Percentiles rank a stretch among this genome's conserved stretches.
Conservation (phyloP, 2,329 filamentous ascomycete species). For the Hymenoscyphus repandus region DNA sequence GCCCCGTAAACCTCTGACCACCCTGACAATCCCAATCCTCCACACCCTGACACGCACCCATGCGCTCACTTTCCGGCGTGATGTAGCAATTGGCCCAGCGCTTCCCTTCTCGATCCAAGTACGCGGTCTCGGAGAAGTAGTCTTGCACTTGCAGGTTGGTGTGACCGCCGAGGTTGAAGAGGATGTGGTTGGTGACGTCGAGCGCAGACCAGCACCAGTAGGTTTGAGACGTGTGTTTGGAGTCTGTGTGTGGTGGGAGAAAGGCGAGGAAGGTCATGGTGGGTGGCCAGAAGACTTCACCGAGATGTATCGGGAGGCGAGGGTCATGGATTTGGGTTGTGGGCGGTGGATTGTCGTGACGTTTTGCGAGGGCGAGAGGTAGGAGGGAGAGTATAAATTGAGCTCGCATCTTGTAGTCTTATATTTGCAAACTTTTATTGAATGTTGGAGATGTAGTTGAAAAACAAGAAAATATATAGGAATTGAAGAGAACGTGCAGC, state of each 20-base stretch:
- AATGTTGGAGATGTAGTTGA: no score
- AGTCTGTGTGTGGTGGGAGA: constrained; percentile 12
- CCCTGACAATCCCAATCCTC: constrained; percentile 16
- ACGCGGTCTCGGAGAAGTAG: constrained; percentile 22
- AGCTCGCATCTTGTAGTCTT: constrained; percentile 13
- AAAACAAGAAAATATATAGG: no score
- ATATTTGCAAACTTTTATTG: no score
- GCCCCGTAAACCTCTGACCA: constrained; percentile 20
- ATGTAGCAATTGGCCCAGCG: constrained; percentile 23
- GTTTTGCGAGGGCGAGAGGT: constrained; percentile 3
- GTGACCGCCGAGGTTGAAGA: constrained; percentile 20
- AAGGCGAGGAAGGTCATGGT: constrained; percentile 27
- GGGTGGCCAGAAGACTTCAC: constrained; percentile 27
- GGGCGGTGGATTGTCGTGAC: background rate
- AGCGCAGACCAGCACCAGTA: constrained; percentile 25
- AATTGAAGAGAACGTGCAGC: background rate
- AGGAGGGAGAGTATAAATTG: constrained; percentile 7
- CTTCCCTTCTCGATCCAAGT: constrained; percentile 21
- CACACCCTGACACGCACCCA: constrained; percentile 20
- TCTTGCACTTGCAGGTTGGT: constrained; percentile 20
- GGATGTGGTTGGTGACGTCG: constrained; percentile 13
- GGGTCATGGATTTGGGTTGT: constrained; percentile 11
- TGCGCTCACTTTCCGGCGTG: constrained; percentile 22
- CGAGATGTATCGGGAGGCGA: constrained; percentile 25
- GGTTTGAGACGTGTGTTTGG: constrained; percentile 8